Evolutionary conservation across 768 basidiomycete species (phyloP).

Genomic region (Boletus vinaceobasis): DNA sequence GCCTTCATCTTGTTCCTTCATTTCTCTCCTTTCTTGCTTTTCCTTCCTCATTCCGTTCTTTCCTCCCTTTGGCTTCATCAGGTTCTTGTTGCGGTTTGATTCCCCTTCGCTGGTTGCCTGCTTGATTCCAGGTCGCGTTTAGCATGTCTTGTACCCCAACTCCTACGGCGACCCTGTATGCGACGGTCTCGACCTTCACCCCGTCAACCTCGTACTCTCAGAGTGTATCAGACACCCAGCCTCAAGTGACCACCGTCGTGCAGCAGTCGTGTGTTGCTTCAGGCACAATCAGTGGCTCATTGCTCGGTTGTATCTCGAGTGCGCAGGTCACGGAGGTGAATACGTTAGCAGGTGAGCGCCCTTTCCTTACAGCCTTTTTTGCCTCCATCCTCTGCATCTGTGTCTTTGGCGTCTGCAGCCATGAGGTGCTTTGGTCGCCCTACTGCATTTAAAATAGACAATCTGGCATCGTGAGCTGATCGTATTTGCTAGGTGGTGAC

Average conservation of each 20-base stretch:
- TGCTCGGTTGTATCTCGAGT: slow-evolving; percentile 29
- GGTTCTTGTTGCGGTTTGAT: background rate
- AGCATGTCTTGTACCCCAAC: slow-evolving; percentile 39
- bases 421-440: slow-evolving; percentile 15
- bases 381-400: background rate
- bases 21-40: slow-evolving; percentile 6
- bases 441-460: background rate
- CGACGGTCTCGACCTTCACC: slow-evolving; percentile 33
- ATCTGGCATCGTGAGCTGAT: slow-evolving; percentile 13
- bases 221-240: slow-evolving; percentile 31
- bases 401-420: slow-evolving; percentile 7
- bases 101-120: background rate
- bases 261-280: slow-evolving; percentile 33
- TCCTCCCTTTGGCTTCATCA: too few species aligned
- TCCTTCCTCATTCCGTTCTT: background rate
- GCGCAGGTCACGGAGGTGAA: slow-evolving; percentile 27
- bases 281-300: slow-evolving; percentile 20
- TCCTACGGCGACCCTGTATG: slow-evolving; percentile 44
- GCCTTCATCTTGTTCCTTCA: background rate
- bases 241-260: slow-evolving; percentile 33
- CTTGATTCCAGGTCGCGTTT: background rate
- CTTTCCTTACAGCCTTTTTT: background rate
- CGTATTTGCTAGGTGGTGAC: slow-evolving; percentile 20
- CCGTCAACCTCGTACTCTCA: slow-evolving; percentile 37
- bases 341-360: slow-evolving; percentile 35